Conservation (phyloP, 148 eudicot genomes). For the Vaccinium darrowii region DNA sequence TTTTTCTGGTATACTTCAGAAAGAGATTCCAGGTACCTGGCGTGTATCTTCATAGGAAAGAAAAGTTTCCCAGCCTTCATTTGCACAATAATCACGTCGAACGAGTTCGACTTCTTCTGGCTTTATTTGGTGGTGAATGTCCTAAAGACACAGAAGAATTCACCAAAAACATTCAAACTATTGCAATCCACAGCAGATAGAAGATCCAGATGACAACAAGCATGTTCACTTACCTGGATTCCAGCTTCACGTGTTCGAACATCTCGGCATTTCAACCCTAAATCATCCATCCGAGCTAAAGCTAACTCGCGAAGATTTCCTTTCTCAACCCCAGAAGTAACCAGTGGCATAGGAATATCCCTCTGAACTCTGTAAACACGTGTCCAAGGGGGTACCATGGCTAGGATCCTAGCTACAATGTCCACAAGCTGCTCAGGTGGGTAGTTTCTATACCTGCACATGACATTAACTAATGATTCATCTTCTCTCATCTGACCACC, state of each 20-base stretch:
- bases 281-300: slow-evolving; percentile 96
- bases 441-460: slow-evolving; percentile 89
- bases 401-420: slow-evolving; percentile 85
- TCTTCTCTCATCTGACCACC: background rate
- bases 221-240: slow-evolving; percentile 59
- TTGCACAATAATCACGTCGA: slow-evolving; percentile 97
- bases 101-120: slow-evolving; percentile 97
- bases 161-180: background rate
- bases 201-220: background rate
- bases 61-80: slow-evolving; percentile 99
- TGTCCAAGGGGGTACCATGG: slow-evolving; percentile 99
- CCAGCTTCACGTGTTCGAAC: slow-evolving; percentile 99
- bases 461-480: slow-evolving; percentile 7
- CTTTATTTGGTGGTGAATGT: slow-evolving; percentile 90
- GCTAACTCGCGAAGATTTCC: slow-evolving; percentile 99
- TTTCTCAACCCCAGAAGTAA: slow-evolving; percentile 98
- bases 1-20: background rate
- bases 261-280: slow-evolving; percentile 95
- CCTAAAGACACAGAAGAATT: slow-evolving; percentile 40
- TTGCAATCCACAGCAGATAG: background rate
- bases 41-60: slow-evolving; percentile 92
- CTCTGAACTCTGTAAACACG: slow-evolving; percentile 99
- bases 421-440: slow-evolving; percentile 99
- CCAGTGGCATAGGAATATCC: slow-evolving; percentile 98
- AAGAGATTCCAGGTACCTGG: slow-evolving; percentile 48